Base-by-base conservation (phyloP, 164 flowering plant genomes). In the Stephania japonica region DNA sequence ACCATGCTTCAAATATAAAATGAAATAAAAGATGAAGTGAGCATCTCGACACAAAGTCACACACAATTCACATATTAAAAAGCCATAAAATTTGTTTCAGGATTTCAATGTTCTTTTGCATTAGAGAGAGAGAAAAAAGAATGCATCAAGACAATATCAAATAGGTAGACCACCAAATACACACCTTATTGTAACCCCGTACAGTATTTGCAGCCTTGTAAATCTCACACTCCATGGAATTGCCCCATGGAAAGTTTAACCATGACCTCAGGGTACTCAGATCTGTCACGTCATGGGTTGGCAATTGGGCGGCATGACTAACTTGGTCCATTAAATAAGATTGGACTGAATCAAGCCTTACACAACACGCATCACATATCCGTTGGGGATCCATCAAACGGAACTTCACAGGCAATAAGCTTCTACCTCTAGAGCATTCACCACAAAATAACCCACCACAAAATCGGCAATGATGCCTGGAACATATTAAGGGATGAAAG, bases 261-360 rank as follows among this genome's bases (percentile, higher is more conserved):
- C 99, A 96, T 26, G 99, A 96, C 79, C 99, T 83, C 82, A 96
- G 81, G 53, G 99, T 93, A 77, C 97, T 93, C 53, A 96, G 94
- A 79, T 96, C 98, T 75, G 95, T 96, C 76, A 96, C 73, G 81
- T 93, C 99, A 79, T 86, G 91, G 12, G 97, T 93, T 42, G 98
- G 95, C 72, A 89, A 78, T 83, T 91, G 99, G 42, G 97, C 86
- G 74, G 99, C 99, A 70, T 85, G 81, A 80, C 99, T 96, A 5
- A 96, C 94, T 85, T 88, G 92, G 75, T 93, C 89, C 97, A 93
- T 89, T 70, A 96, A 80, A 78, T 84, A 86, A 23, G 91, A 79
- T 82, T 90, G 99, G 56, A 90, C 91, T 72, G 93, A 83, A 74
- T 93, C 95, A 66, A 96, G 88, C 41, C 95, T 84, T 69, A 96